These are phyloP conservation scores for Kodamaea kaohsiungensis DNA, from an alignment of 805 yeast species.

Conservation along the genomic window DNA sequence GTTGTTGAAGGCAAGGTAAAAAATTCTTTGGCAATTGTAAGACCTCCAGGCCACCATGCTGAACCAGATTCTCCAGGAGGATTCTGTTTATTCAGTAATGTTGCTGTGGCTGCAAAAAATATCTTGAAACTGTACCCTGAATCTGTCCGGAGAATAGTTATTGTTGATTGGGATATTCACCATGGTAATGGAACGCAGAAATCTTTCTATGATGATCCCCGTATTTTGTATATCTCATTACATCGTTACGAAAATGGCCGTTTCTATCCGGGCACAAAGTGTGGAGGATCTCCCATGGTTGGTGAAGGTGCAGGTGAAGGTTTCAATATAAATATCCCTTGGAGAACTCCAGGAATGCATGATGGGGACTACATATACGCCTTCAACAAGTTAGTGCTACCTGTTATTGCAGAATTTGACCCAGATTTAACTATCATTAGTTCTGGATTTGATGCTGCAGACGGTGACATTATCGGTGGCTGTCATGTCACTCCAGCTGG, in stretches of 20 bases:
- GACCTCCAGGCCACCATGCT: constrained; percentile 99
- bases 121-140: constrained; percentile 84
- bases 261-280: constrained; percentile 91
- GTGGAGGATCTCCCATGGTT: constrained; percentile 76
- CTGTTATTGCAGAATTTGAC: constrained; percentile 82
- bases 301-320: constrained; percentile 92
- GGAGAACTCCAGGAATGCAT: constrained; percentile 89
- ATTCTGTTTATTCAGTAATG: constrained; percentile 92
- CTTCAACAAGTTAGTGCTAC: constrained; percentile 81
- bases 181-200: constrained; percentile 99
- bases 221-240: constrained; percentile 86
- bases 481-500: constrained; percentile 96
- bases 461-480: constrained; percentile 95
- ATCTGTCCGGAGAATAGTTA: constrained; percentile 76
- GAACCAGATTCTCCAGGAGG: constrained; percentile 98
- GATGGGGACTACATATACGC: constrained; percentile 97
- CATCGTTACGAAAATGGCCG: constrained; percentile 92
- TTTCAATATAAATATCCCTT: constrained; percentile 84
- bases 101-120: constrained; percentile 92
- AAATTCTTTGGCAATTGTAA: constrained; percentile 88
- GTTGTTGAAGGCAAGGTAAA: constrained; percentile 91
- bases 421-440: constrained; percentile 93
- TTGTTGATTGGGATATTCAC: constrained; percentile 97
- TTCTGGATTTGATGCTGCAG: constrained; percentile 98
- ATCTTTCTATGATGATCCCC: constrained; percentile 84